Conservation (phyloP, 495 filamentous ascomycete genomes). For the Clohesyomyces aquaticus region DNA sequence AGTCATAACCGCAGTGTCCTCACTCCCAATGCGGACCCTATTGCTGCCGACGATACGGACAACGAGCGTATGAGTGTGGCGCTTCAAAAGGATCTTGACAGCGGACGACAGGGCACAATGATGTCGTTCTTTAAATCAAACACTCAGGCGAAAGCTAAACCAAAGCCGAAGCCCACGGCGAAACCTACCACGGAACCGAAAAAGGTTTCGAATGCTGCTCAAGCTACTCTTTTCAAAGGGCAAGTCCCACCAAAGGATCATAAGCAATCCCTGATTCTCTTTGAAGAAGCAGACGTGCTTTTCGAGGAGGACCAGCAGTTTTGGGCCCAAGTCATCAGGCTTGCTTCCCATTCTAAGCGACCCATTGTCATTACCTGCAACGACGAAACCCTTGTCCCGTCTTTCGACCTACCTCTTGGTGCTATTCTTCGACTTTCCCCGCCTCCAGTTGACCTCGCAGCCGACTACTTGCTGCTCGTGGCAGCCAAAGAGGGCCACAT, state of each 20-base stretch:
- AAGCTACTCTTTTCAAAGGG: slow-evolving; percentile 44
- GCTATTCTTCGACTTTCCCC: slow-evolving; percentile 81
- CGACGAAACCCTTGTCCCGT: slow-evolving; percentile 75
- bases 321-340: slow-evolving; percentile 76
- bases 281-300: slow-evolving; percentile 92
- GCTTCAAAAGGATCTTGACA: slow-evolving; percentile 59
- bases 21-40: slow-evolving; percentile 34
- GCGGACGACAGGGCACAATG: slow-evolving; percentile 74
- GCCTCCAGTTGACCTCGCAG: slow-evolving; percentile 68
- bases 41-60: slow-evolving; percentile 18
- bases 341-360: slow-evolving; percentile 82
- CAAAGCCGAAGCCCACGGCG: slow-evolving; percentile 32
- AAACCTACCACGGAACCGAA: slow-evolving; percentile 22
- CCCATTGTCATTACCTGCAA: slow-evolving; percentile 96
- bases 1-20: slow-evolving; percentile 48
- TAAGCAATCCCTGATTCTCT: slow-evolving; percentile 90
- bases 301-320: slow-evolving; percentile 96
- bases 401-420: slow-evolving; percentile 71
- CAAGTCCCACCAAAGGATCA: slow-evolving; percentile 63
- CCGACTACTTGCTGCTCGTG: slow-evolving; percentile 80
- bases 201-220: slow-evolving; percentile 12
- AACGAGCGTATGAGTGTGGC: slow-evolving; percentile 27
- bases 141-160: slow-evolving; percentile 29
- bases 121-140: slow-evolving; percentile 69
- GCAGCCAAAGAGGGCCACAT: slow-evolving; percentile 92